Evolutionary conservation across 2,329 filamentous ascomycete species (phyloP), one percentile per base, ranked within the genome.

Genomic region (Cladosporium sp.): DNA sequence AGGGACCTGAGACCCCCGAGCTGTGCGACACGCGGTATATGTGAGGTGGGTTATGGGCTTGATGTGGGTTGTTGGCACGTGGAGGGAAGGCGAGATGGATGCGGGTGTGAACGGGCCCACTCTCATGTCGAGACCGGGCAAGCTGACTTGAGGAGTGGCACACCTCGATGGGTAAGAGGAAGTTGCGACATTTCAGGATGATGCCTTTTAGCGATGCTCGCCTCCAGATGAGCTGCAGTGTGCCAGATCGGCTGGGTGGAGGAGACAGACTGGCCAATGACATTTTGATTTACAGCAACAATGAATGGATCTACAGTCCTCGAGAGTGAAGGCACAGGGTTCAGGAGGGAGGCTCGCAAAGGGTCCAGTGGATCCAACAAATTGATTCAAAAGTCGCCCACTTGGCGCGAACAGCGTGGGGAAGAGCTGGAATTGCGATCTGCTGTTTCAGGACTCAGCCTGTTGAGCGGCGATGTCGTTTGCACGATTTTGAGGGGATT

Each of bases 371-470:
- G 42, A 45, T 45, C 42, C 42, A 17, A 25, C 22, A 28, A n/a
- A 19, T 45, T 42, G 42, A 45, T 45, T 25, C 42, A 15, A 45
- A 42, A 22, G 15, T 25, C 12, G 20, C 39, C 13, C 22, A 22
- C 40, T 20, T 24, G 12, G 40, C 22, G 4, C 13, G 20, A 45
- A 35, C 25, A 48, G 28, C 28, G 45, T 48, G 45, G 45, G 28
- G 45, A 35, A 48, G 45, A n/a, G 45, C 15, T 45, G 28, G 45
- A 48, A 48, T 48, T 48, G 45, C 45, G 45, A 48, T 48, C 45
- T 48, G 45, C 45, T 35, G 45, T 48, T 48, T 48, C 45, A 48
- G 45, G 45, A 48, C 28, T 48, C 42, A 45, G 42, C 22, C 42
- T 45, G 42, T n/a, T 45, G n/a, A n/a, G n/a, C n/a, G 22, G 22